phyloP scores from a whole-genome alignment of 2,329 filamentous ascomycete genomes.

The Escovopsis weberi region DNA sequence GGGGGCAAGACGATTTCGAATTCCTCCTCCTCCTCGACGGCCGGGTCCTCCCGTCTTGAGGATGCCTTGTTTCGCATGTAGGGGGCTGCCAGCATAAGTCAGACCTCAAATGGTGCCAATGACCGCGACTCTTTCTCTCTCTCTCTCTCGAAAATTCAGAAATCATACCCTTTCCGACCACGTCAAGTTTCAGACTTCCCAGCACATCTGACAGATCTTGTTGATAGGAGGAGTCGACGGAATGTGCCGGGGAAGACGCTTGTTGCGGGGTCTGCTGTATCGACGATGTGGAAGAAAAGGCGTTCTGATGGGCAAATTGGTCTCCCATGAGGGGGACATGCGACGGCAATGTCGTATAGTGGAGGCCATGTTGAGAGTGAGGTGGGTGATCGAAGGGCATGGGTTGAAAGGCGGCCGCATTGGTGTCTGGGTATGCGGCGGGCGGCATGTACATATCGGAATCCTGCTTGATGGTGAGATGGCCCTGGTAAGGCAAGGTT shows the following conservation, averaged over 20 bases:
- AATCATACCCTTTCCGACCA: conserved; percentile 64
- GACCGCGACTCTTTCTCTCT: too few species aligned
- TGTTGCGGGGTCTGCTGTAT: conserved; percentile 17
- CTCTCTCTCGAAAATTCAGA: not conserved
- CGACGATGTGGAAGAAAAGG: conserved; percentile 38
- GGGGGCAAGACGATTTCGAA: conserved; percentile 56
- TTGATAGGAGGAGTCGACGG: conserved; percentile 50
- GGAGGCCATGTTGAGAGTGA: conserved; percentile 31
- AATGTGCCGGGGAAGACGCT: conserved; percentile 34
- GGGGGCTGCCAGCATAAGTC: conserved; percentile 44
- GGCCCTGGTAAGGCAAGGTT: conserved; percentile 27
- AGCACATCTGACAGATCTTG: conserved; percentile 66
- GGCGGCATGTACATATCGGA: conserved; percentile 33
- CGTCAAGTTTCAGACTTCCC: conserved; percentile 75
- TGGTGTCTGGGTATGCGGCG: conserved; percentile 31
- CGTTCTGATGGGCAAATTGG: conserved; percentile 31
- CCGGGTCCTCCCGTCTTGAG: conserved; percentile 40
- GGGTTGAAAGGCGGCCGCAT: conserved; percentile 29
- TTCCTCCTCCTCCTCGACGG: conserved; percentile 57
- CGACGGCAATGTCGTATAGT: conserved; percentile 39
- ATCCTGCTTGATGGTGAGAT: conserved; percentile 25
- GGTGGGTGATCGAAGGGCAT: conserved; percentile 30
- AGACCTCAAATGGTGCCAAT: not conserved
- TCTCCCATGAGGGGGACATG: conserved; percentile 36
- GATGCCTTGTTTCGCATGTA: conserved; percentile 58